Evolutionary conservation across 768 basidiomycete species (phyloP), one percentile per base, ranked within the genome.

Genomic region (Phanerochaete carnosa): DNA sequence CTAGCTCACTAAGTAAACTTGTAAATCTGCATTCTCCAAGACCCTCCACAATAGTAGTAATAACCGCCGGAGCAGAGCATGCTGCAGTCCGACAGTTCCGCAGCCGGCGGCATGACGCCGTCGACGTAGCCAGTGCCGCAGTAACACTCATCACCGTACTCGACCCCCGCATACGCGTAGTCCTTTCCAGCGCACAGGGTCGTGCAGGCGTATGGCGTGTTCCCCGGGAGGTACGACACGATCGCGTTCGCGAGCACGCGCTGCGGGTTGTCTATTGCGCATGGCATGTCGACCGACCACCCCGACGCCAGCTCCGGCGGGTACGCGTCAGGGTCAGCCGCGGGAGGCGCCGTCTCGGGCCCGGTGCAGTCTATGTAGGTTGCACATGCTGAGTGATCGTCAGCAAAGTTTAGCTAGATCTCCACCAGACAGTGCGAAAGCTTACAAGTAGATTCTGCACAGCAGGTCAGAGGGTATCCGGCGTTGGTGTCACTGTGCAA

Each of bases 101-200:
- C 58, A 23, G 62, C 62, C 9, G 30, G 15, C 45, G 49, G 43
- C 51, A 45, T 37, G 19, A 55, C 54, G 26, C 53, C 57, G 29
- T 47, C 60, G 12, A 47, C 56, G 29, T 64, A 64, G 3, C 67
- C 67, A 12, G 63, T 68, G 1, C 65, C 67, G 52, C 65, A 68
- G 47, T 68, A 63, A 53, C 67, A 68, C 55, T 68, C 65, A 55
- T 62, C 57, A 32, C 64, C 64, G 61, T 63, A 68, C 59, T 68
- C 67, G 60, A 68, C 62, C 45, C 67, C 67, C 29, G 67, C 67
- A 55, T 64, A 68, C 35, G 30, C 43, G 62, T 57, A 68, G 33
- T 61, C 62, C n/a, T 29, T 9, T n/a, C 60, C 50, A 22, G 33
- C 54, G 60, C 67, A 68, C 15, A 37, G 46, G 35, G 47, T 37